A percentile compares a stretch with the other conserved stretches of the same genome.
phyloP scores from a whole-genome alignment of 2,329 filamentous ascomycete species.

The Diaporthe citri region DNA sequence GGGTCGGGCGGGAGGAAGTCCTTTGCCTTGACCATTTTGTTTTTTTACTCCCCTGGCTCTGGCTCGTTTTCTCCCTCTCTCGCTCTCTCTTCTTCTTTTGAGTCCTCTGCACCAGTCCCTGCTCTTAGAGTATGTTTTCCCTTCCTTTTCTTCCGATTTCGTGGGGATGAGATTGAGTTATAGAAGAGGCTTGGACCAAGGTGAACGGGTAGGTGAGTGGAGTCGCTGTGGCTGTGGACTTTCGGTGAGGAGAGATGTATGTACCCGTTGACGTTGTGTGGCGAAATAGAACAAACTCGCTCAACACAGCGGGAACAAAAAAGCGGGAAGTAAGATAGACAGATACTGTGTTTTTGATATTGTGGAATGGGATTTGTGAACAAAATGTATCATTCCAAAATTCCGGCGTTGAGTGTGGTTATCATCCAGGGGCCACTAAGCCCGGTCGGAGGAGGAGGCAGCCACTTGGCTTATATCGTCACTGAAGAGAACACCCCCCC shows the following conservation, averaged over 20 bases:
- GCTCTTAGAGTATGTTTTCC: too few species aligned
- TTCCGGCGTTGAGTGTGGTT: conserved; percentile 1
- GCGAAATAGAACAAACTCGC: background rate
- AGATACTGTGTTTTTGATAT: background rate
- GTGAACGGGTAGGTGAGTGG: background rate
- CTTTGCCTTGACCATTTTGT: conserved; percentile 33
- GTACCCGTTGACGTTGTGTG: background rate
- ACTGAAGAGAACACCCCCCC: background rate
- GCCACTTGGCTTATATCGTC: conserved; percentile 12
- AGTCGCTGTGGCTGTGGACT: background rate
- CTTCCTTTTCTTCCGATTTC: background rate
- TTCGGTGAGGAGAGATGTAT: background rate
- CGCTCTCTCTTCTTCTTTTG: background rate
- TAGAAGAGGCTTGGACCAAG: background rate
- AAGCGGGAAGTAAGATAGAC: background rate
- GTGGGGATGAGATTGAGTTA: background rate
- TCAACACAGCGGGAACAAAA: background rate
- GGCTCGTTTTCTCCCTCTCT: background rate
- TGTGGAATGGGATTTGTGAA: background rate
- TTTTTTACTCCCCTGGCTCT: background rate
- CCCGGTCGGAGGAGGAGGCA: background rate
- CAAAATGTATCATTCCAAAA: background rate
- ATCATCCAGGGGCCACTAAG: background rate
- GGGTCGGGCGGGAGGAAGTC: conserved; percentile 46
- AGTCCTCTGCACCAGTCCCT: too few species aligned